A percentile compares a stretch with the other conserved stretches of the same genome.
These are phyloP conservation scores for Entamoeba histolytica DNA, from an alignment of 208 protist genomes.

Conservation along the genomic window DNA sequence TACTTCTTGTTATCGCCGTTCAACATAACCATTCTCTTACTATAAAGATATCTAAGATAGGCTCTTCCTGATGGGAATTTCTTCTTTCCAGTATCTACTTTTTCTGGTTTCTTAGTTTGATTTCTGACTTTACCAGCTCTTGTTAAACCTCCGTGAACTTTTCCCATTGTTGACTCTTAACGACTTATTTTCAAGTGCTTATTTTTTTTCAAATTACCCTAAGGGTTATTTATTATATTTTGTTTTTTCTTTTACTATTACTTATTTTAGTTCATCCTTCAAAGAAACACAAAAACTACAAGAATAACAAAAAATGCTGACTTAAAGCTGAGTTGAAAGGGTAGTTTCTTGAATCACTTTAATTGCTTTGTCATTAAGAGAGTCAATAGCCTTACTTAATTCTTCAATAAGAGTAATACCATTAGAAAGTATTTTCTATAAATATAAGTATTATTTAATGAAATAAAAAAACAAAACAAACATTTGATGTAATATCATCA, in stretches of 20 bases:
- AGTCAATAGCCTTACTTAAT: neutral
- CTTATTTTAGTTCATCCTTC: neutral
- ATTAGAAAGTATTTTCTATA: neutral
- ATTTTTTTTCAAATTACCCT: neutral
- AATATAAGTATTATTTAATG: neutral
- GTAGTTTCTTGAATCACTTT: neutral
- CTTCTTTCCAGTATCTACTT: neutral
- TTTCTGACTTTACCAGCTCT: neutral
- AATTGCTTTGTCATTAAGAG: neutral
- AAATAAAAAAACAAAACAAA: neutral
- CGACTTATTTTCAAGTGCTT: neutral
- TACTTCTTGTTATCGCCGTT: neutral
- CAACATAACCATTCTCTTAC: neutral
- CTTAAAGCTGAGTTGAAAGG: neutral
- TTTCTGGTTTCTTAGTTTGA: neutral
- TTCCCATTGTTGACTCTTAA: neutral
- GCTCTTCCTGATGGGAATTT: neutral
- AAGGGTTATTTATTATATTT: neutral
- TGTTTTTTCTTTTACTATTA: neutral
- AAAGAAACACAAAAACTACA: neutral
- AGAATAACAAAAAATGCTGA: neutral
- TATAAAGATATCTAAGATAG: neutral
- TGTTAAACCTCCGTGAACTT: neutral
- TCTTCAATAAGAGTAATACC: neutral
- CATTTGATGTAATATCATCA: conserved; percentile 4